These are phyloP conservation scores for Pyrenula aspistea DNA, from an alignment of 495 filamentous ascomycete species.

Conservation along the genomic window DNA sequence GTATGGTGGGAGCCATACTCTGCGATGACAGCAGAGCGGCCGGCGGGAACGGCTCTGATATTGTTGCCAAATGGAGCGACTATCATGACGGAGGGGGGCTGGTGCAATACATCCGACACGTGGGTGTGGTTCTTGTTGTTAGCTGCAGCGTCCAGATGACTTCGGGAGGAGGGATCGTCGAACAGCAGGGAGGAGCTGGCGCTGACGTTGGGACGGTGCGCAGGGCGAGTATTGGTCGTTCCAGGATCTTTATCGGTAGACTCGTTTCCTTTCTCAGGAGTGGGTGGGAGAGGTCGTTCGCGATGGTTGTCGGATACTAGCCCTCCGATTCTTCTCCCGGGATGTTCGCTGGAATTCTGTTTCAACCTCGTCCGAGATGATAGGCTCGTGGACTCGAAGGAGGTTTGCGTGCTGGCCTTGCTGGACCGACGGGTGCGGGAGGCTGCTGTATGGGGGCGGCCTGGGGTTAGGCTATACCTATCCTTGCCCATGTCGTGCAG, in stretches of 20 bases:
- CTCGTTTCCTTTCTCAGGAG: background rate
- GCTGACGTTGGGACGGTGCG: background rate
- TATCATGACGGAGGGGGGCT: background rate
- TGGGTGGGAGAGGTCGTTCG: background rate
- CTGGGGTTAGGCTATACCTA: background rate
- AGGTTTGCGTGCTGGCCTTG: background rate
- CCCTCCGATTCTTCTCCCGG: background rate
- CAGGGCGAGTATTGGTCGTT: background rate
- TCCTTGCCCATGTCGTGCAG: background rate
- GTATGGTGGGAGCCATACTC: background rate
- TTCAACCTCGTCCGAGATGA: background rate
- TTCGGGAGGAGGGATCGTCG: background rate
- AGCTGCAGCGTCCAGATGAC: background rate
- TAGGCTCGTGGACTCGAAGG: background rate
- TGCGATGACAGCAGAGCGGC: background rate
- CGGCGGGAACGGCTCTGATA: background rate
- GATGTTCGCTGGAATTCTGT: background rate
- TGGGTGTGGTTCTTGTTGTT: background rate
- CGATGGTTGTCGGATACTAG: background rate
- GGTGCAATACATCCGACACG: background rate
- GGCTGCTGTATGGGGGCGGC: background rate
- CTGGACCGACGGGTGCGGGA: background rate
- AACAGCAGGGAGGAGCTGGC: background rate
- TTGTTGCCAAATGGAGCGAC: background rate
- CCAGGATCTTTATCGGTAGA: background rate